Base-by-base conservation (phyloP, 495 filamentous ascomycete genomes). In the Aspergillus nidulans region DNA sequence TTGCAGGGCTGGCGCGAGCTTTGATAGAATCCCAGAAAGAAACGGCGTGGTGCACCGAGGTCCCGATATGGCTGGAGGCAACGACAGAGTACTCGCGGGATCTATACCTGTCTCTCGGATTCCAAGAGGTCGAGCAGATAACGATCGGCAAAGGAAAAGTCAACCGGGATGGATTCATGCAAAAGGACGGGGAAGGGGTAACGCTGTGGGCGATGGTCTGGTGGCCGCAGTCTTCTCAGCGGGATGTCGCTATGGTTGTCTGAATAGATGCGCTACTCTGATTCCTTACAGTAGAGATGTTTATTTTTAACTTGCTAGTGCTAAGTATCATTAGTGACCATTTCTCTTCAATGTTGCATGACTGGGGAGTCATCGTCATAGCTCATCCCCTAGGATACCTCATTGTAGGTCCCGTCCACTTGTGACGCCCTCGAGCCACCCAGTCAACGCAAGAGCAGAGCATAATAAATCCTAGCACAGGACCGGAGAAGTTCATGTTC, bases 401-500 rank as follows among this genome's bases (percentile, higher is more conserved):
- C 56, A 56, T 69, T 26, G 57, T 62, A 15, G 65, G 66, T 16
- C 66, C 66, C 53, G 61, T 26, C 64, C 62, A 69, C 28, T 61
- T 65, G 44, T 65, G 49, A 46, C 68, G 69, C 15, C 73, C 77
- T n/a, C 68, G 64, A 32, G 68, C 39, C 36, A 76, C 56, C 66
- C 74, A 80, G 58, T 73, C 72, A 2, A 58, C 57, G 36, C 66
- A 58, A 3, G 69, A 68, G 51, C 78, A 75, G 1, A 70, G 10
- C 45, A 76, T 59, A 28, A 74, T 69, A 18, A 63, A 62, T 2
- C 64, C 73, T 43, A 75, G 66, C 19, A 79, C 71, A 10, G 75
- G 66, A 2, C 74, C 67, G 16, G 67, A 66, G 60, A 77, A 77
- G 53, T 77, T 77, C 74, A 77, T 77, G 25, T 70, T 75, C 32